A percentile compares a stretch with the other conserved stretches of the same genome.
phyloP scores from a whole-genome alignment of 106 monocot species.

The Hemerocallis citrina region DNA sequence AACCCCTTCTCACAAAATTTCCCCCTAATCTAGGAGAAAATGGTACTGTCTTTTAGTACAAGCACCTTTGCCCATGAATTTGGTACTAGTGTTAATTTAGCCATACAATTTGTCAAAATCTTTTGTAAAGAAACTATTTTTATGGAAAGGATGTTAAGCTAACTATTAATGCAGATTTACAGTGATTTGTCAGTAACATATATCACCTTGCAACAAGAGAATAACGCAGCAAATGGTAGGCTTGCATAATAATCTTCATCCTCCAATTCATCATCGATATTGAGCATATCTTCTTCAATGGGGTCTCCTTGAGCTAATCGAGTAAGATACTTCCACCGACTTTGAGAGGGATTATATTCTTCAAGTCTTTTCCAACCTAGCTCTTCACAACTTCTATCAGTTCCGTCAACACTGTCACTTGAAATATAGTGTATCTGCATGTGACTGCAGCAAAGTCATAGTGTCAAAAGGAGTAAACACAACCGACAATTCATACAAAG shows the following conservation, averaged over 20 bases:
- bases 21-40: no score
- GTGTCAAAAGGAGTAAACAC: background rate
- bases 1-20: no score
- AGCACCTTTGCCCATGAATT: no score
- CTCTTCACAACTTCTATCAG: conserved; percentile 46
- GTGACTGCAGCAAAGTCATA: conserved; percentile 25
- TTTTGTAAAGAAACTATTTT: no score
- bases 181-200: no score
- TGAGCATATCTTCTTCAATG: conserved; percentile 21
- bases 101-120: no score
- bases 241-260: conserved; percentile 81
- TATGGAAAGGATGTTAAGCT: no score
- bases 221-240: conserved; percentile 87
- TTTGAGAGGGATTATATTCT: conserved; percentile 61
- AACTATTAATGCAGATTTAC: no score
- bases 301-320: conserved; percentile 47
- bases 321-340: conserved; percentile 59
- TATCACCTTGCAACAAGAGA: conserved; percentile 75
- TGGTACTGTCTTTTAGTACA: no score
- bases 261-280: conserved; percentile 43
- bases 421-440: conserved; percentile 85
- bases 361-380: conserved; percentile 87
- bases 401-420: conserved; percentile 50
- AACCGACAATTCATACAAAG: background rate
- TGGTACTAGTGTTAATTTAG: no score